A percentile compares a stretch with the other conserved stretches of the same genome.
Conservation (phyloP, 1,284 basidiomycete species). For the Cystobasidiaceae sp. region DNA sequence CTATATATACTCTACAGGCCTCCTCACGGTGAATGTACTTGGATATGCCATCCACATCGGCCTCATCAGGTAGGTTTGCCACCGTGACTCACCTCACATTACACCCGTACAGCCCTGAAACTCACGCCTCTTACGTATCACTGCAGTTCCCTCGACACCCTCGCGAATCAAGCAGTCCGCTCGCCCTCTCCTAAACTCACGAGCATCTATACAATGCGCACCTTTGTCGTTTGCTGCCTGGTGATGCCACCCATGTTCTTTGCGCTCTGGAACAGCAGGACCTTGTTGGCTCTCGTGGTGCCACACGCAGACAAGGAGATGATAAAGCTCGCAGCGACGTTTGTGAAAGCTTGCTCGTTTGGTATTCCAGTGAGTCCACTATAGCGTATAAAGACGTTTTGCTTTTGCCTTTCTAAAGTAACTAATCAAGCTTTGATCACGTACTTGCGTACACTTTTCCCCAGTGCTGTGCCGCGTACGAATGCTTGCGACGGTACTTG, state of each 20-base stretch:
- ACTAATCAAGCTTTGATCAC: not conserved
- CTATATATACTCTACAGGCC: too few species aligned
- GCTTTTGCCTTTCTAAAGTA: not conserved
- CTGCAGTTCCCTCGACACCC: slow-evolving; percentile 31
- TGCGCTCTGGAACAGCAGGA: not conserved
- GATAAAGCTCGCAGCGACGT: slow-evolving; percentile 3
- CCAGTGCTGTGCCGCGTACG: slow-evolving; percentile 57
- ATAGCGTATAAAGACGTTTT: not conserved
- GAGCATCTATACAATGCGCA: slow-evolving; percentile 19
- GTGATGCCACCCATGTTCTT: slow-evolving; percentile 23
- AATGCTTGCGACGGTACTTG: slow-evolving; percentile 64
- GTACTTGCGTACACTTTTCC: not conserved
- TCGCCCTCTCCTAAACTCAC: slow-evolving; percentile 25
- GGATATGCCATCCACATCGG: slow-evolving; percentile 37
- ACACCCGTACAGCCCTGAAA: too few species aligned
- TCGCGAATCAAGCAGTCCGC: slow-evolving; percentile 22
- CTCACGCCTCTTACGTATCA: not conserved
- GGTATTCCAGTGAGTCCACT: slow-evolving; percentile 63
- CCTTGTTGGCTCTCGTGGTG: not conserved
- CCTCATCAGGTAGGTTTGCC: not conserved
- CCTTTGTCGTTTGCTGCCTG: slow-evolving; percentile 22
- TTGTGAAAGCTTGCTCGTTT: slow-evolving; percentile 67
- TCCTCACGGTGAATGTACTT: slow-evolving; percentile 36
- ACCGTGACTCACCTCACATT: too few species aligned
- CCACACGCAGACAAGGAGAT: slow-evolving; percentile 21